Conservation (phyloP, 2,329 filamentous ascomycete genomes). For the Leptographium radiaticola region DNA sequence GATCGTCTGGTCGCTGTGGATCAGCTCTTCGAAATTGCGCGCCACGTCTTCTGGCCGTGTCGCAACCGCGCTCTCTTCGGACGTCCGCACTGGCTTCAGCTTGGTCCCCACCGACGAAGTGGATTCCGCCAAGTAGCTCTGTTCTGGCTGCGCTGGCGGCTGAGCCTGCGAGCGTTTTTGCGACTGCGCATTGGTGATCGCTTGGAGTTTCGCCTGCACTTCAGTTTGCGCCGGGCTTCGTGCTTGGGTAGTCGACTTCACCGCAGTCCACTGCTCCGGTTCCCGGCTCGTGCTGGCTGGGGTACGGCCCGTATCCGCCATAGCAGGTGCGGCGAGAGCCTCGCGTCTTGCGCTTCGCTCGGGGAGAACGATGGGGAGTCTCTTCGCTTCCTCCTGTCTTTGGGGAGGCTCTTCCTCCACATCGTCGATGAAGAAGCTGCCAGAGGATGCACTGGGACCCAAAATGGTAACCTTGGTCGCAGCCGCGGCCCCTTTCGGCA, state of each 20-base stretch:
- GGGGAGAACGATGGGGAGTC: constrained; percentile 2
- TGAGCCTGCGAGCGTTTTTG: background rate
- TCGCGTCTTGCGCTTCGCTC: constrained; percentile 12
- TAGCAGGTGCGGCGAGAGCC: background rate
- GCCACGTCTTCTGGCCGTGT: constrained; percentile 44
- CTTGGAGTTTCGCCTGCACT: background rate
- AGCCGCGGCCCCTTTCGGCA: constrained; percentile 3
- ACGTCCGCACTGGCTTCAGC: constrained; percentile 39
- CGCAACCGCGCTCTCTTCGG: constrained; percentile 37
- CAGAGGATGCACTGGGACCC: constrained; percentile 17
- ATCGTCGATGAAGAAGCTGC: constrained; percentile 21
- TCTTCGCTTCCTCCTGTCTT: constrained; percentile 12
- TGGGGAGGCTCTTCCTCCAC: constrained; percentile 22
- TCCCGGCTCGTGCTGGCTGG: background rate
- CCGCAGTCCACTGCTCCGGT: background rate
- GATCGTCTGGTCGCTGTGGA: constrained; percentile 70
- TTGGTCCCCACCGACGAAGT: constrained; percentile 36
- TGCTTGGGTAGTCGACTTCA: background rate
- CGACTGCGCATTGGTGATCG: background rate
- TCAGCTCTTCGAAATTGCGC: constrained; percentile 64
- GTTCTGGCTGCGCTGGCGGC: constrained; percentile 1
- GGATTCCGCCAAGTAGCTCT: constrained; percentile 35
- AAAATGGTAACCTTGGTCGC: constrained; percentile 23
- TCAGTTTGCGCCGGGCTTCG: background rate
- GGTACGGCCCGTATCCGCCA: background rate